Evolutionary conservation across 2,329 filamentous ascomycete genomes (phyloP).

Genomic region (Calonectria crousiana): DNA sequence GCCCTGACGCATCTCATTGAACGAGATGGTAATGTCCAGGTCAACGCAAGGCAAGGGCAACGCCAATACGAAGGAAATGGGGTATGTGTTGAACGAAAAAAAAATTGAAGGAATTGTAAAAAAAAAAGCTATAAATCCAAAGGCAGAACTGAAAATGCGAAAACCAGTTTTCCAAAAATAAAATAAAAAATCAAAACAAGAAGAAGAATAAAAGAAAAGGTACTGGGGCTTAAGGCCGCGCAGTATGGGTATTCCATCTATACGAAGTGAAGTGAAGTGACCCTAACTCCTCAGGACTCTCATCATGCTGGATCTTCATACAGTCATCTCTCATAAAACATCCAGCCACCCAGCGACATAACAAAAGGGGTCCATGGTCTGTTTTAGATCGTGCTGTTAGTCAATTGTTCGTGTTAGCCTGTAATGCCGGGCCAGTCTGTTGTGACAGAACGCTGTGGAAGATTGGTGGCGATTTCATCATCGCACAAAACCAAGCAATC

Average conservation of each 20-base stretch:
- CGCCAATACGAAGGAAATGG: constrained; percentile 14
- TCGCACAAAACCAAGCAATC: constrained; percentile 32
- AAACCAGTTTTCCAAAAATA: constrained; percentile 18
- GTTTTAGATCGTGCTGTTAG: constrained; percentile 33
- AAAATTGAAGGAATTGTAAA: constrained; percentile 8
- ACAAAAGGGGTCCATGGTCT: constrained; percentile 22
- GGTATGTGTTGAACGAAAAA: constrained; percentile 26
- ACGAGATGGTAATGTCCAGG: constrained; percentile 5
- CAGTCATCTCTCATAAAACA: constrained; percentile 44
- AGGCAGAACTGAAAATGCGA: constrained; percentile 10
- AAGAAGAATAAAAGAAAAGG: constrained; percentile 23
- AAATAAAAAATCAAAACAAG: constrained; percentile 12
- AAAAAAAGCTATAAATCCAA: constrained; percentile 16
- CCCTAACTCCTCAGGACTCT: constrained; percentile 31
- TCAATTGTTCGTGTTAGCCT: constrained; percentile 27
- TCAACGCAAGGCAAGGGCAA: constrained; percentile 23
- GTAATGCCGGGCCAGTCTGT: constrained; percentile 18
- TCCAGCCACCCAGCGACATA: constrained; percentile 25
- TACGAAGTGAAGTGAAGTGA: constrained; percentile 44
- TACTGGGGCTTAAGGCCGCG: constrained; percentile 32
- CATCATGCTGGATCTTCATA: constrained; percentile 37
- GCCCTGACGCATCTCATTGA: constrained; percentile 59
- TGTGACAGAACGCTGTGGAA: constrained; percentile 39
- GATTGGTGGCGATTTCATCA: constrained; percentile 29
- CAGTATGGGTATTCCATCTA: constrained; percentile 57